Evolutionary conservation across 1,284 basidiomycete genomes (phyloP).

Genomic region (Trichosporon ovoides): DNA sequence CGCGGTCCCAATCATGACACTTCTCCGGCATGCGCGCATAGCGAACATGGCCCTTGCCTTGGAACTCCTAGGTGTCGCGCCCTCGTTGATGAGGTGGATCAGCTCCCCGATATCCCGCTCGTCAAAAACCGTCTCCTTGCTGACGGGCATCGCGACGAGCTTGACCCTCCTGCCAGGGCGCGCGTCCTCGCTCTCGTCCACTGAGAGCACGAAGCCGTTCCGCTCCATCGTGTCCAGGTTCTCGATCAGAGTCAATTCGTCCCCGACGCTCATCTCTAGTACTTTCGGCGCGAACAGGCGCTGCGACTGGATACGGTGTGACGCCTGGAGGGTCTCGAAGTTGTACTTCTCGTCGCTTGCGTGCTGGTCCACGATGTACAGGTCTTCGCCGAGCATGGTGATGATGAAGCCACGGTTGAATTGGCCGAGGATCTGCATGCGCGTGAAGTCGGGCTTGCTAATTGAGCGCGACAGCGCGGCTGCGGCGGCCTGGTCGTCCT

Average conservation of each 20-base stretch:
- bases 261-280: conserved; percentile 80
- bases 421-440: conserved; percentile 85
- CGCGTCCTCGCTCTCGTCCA: conserved; percentile 56
- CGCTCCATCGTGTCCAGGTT: conserved; percentile 71
- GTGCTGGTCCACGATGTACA: conserved; percentile 74
- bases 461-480: conserved; percentile 78
- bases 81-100: conserved; percentile 72
- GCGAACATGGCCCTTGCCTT: conserved; percentile 97
- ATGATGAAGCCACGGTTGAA: conserved; percentile 97
- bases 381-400: conserved; percentile 72
- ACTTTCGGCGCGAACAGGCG: conserved; percentile 62
- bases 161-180: conserved; percentile 56
- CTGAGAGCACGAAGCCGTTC: conserved; percentile 78
- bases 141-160: conserved; percentile 79
- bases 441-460: conserved; percentile 75
- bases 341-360: conserved; percentile 88
- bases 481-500: conserved; percentile 60
- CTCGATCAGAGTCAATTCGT: conserved; percentile 82
- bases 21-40: conserved; percentile 88
- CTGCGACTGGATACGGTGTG: conserved; percentile 82
- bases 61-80: conserved; percentile 78
- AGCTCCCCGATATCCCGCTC: conserved; percentile 81
- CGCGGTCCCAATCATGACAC: conserved; percentile 90
- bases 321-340: conserved; percentile 86
- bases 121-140: conserved; percentile 80